Conservation (phyloP, 495 filamentous ascomycete species). For the Daldinia loculata region DNA sequence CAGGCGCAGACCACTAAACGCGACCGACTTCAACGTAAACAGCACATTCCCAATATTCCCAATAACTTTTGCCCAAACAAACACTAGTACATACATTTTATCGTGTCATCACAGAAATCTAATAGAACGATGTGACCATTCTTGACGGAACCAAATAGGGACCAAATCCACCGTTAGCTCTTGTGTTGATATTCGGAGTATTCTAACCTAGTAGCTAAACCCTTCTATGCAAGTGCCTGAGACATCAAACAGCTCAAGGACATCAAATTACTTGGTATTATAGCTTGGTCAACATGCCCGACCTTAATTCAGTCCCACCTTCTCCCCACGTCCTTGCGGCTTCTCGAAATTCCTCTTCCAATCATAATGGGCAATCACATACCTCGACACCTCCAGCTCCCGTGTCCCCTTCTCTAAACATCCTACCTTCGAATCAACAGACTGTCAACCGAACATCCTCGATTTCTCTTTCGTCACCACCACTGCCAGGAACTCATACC, state of each 20-base stretch:
- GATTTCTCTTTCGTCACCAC: slow-evolving; percentile 58
- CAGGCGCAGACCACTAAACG: slow-evolving; percentile 30
- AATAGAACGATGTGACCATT: slow-evolving; percentile 14
- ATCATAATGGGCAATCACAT: slow-evolving; percentile 36
- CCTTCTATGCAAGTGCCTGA: background rate
- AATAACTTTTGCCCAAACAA: slow-evolving; percentile 26
- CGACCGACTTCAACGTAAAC: slow-evolving; percentile 28
- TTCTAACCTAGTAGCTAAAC: background rate
- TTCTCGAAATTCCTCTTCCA: slow-evolving; percentile 44
- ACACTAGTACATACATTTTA: slow-evolving; percentile 4
- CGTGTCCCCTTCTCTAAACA: slow-evolving; percentile 52
- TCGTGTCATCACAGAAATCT: background rate
- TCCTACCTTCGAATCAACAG: slow-evolving; percentile 64
- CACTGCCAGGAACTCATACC: slow-evolving; percentile 56
- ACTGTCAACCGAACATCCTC: slow-evolving; percentile 58
- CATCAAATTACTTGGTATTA: slow-evolving; percentile 6
- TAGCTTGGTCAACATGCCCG: slow-evolving; percentile 54
- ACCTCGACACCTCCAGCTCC: slow-evolving; percentile 44
- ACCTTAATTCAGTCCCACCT: slow-evolving; percentile 67
- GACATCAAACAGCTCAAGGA: background rate
- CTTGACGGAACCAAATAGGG: background rate
- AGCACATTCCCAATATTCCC: slow-evolving; percentile 1
- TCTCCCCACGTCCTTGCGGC: slow-evolving; percentile 58
- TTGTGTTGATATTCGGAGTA: slow-evolving; percentile 8
- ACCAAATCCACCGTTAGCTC: background rate